Evolutionary conservation across 2,329 filamentous ascomycete genomes (phyloP).

Genomic region (Didymella lethalis): DNA sequence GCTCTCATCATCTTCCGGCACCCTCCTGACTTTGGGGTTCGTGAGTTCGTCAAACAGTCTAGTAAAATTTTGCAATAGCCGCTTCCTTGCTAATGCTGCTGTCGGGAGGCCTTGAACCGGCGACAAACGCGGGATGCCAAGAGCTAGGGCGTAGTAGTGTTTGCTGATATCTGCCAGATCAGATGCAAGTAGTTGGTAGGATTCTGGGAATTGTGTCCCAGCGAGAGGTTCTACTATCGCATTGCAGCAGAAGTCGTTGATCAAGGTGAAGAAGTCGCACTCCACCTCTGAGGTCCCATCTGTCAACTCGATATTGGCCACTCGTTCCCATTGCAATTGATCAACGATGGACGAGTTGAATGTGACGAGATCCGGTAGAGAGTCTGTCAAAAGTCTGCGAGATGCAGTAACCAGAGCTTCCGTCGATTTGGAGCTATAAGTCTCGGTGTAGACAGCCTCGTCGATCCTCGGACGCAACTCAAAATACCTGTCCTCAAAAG

Average conservation of each 20-base stretch:
- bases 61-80: conserved; percentile 39
- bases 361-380: conserved; percentile 65
- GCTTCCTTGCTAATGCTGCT: conserved; percentile 46
- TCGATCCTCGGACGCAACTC: conserved; percentile 41
- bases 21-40: conserved; percentile 38
- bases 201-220: conserved; percentile 62
- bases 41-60: conserved; percentile 40
- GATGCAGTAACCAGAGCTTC: conserved; percentile 48
- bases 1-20: conserved; percentile 44
- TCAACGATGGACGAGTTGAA: conserved; percentile 68
- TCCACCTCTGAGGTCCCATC: conserved; percentile 59
- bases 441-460: conserved; percentile 49
- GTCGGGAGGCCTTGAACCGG: conserved; percentile 58
- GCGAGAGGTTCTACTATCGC: conserved; percentile 58
- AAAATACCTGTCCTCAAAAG: conserved; percentile 30
- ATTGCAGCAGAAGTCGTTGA: conserved; percentile 65
- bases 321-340: conserved; percentile 68
- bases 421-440: conserved; percentile 60
- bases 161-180: conserved; percentile 65
- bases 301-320: conserved; percentile 55
- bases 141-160: conserved; percentile 62
- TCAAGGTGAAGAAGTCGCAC: conserved; percentile 53
- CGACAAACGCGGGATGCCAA: conserved; percentile 64
- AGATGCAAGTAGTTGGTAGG: conserved; percentile 52
- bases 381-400: conserved; percentile 43